Base-by-base conservation (phyloP, 1,139 yeast genomes). In the Geotrichum reessii region DNA sequence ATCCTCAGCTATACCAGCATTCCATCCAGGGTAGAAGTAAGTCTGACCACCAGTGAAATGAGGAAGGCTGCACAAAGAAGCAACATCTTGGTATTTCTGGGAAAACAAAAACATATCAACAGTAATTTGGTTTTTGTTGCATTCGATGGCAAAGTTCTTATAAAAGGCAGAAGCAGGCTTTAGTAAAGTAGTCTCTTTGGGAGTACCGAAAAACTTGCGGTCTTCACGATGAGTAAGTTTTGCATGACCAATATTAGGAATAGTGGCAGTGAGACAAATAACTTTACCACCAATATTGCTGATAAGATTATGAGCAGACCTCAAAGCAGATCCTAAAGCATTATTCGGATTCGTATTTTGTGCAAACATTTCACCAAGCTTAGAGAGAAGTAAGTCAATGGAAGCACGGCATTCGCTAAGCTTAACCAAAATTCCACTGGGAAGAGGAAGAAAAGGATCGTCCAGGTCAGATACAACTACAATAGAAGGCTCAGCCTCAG, bases 11-110 rank as follows among this genome's bases (percentile, higher is more conserved):
- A 85, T 84, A 52, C 81, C 78, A 57, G 96, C 95, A 61, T 85
- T 80, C 95, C 97, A 93, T 17, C 96, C 95, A 27, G 98, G 97
- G 72, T 93, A 93, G 76, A 85, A 91, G 73, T 88, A 96, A 4
- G 97, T 91, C 77, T 91, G 96, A 69, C 99, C 99, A 59, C 96
- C 96, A 53, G 99, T 92, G 76, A 78, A 93, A 66, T 97, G 84
- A 54, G 98, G 95, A 70, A 93, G 81, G 73, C 89, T 89, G 37
- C 96, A 81, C 64, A 93, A 78, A 1, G 98, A 86, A 1, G 99
- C 98, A 63, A 93, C 93, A 74, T 93, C 99, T 75, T 90, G 96
- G 74, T 93, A 93, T 64, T 82, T 81, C 9, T 87, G 78, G 47
- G 95, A 83, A 42, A 96, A 87, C 73, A 93, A 81, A 73, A 93